Conservation (phyloP, 192 early-diverging fungal genomes). For the Thamnidium elegans region DNA sequence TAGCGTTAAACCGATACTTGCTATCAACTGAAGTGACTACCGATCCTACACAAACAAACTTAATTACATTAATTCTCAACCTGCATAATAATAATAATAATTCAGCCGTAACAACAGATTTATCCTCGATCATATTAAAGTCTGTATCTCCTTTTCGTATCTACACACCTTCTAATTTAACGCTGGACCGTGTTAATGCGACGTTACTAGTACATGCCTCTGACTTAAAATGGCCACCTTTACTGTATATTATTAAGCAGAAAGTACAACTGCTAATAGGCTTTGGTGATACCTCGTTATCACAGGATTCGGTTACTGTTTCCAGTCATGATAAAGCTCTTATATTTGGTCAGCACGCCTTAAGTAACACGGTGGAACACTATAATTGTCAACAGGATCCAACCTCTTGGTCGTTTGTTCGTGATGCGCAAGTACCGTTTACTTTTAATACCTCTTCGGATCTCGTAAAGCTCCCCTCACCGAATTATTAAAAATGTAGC, state of each 20-base stretch:
- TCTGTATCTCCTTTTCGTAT: background rate
- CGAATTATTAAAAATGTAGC: too few relatives aligned
- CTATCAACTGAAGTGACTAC: background rate
- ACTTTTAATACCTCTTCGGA: too few relatives aligned
- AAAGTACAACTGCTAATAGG: constrained; percentile 20
- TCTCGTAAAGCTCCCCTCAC: too few relatives aligned
- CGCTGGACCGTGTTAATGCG: background rate
- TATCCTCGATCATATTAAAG: background rate
- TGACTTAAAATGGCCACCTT: constrained; percentile 18
- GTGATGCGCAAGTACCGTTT: too few relatives aligned
- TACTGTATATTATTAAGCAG: constrained; percentile 15
- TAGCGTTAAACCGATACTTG: background rate
- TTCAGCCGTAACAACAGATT: background rate
- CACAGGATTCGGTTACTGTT: background rate
- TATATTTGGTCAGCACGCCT: background rate
- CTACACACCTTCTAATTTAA: constrained; percentile 27
- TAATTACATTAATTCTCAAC: constrained; percentile 5
- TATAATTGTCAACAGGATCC: too few relatives aligned
- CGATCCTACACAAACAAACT: background rate
- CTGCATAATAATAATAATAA: background rate
- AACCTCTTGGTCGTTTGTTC: too few relatives aligned
- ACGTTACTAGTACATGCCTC: background rate
- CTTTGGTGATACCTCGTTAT: constrained; percentile 1
- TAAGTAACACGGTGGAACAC: background rate
- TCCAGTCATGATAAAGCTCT: background rate